phyloP scores from a whole-genome alignment of 352 stramenopile species.

The Phytophthora sp. region DNA sequence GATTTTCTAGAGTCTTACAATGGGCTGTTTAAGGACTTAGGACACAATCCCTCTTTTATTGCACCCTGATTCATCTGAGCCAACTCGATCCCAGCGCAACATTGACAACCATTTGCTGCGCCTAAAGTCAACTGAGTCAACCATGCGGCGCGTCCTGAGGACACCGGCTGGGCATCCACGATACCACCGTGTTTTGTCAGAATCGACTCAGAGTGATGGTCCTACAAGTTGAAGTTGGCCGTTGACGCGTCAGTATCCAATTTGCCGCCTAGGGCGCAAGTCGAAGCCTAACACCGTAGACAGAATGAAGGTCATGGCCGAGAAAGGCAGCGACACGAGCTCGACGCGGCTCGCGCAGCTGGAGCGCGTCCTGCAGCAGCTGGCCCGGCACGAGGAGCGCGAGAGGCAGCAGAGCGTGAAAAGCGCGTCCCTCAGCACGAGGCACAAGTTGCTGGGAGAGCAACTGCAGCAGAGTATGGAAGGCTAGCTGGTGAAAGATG shows the following conservation, averaged over 20 bases:
- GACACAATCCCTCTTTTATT: no score
- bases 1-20: no score
- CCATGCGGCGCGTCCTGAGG: slow-evolving; percentile 1
- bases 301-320: slow-evolving; percentile 18
- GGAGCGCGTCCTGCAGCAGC: slow-evolving; percentile 59
- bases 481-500: background rate
- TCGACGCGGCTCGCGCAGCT: slow-evolving; percentile 45
- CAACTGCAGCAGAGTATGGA: slow-evolving; percentile 53
- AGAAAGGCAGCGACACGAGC: slow-evolving; percentile 10
- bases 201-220: slow-evolving; percentile 45
- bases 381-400: slow-evolving; percentile 58
- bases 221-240: slow-evolving; percentile 42
- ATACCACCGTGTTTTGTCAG: slow-evolving; percentile 6
- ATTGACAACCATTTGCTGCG: no score
- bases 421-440: slow-evolving; percentile 44
- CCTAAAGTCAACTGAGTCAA: no score
- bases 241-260: slow-evolving; percentile 19
- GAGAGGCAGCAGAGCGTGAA: slow-evolving; percentile 52
- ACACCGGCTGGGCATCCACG: no score
- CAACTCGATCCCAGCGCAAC: no score
- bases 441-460: slow-evolving; percentile 62
- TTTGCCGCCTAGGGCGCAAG: slow-evolving; percentile 1
- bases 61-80: no score
- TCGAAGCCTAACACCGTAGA: background rate
- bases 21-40: no score